Evolutionary conservation across 495 filamentous ascomycete genomes (phyloP).

Genomic region (Sporormia fimetaria): DNA sequence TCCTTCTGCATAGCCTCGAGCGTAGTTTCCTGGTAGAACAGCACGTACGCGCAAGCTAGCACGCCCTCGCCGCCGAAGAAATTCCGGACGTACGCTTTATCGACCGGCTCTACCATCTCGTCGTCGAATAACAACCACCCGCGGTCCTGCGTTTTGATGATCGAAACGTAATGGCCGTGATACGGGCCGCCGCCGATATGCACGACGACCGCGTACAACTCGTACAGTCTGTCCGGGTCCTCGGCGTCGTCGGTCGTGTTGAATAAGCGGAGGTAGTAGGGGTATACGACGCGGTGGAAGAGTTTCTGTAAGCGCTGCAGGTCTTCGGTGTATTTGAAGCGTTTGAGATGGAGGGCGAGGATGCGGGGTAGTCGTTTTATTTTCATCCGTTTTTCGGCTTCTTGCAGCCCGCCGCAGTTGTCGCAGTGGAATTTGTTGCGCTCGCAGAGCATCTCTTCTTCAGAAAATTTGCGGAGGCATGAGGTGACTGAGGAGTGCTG

Average conservation of each 20-base stretch:
- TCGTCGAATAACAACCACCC: conserved; percentile 97
- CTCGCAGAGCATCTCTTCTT: conserved; percentile 97
- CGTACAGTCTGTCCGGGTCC: conserved; percentile 88
- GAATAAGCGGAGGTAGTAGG: conserved; percentile 90
- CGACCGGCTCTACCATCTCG: conserved; percentile 95
- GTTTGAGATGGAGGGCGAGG: conserved; percentile 81
- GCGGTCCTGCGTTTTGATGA: conserved; percentile 92
- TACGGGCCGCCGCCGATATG: conserved; percentile 98
- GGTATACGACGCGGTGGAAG: conserved; percentile 94
- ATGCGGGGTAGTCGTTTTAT: conserved; percentile 90
- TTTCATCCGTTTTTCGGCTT: conserved; percentile 99
- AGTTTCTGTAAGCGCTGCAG: conserved; percentile 87
- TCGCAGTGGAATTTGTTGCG: conserved; percentile 98
- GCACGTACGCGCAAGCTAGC: conserved; percentile 86
- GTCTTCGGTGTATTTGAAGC: conserved; percentile 97
- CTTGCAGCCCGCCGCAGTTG: conserved; percentile 89
- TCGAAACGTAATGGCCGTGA: conserved; percentile 93
- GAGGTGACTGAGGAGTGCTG: conserved; percentile 95
- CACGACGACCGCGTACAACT: conserved; percentile 96
- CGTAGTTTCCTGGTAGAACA: conserved; percentile 97
- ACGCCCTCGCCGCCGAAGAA: conserved; percentile 93
- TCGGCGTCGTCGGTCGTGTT: conserved; percentile 97
- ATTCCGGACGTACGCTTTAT: conserved; percentile 91
- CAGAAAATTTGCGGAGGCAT: conserved; percentile 88
- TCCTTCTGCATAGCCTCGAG: conserved; percentile 75